Conservation (phyloP, 768 basidiomycete species). For the Amanita muscaria region DNA sequence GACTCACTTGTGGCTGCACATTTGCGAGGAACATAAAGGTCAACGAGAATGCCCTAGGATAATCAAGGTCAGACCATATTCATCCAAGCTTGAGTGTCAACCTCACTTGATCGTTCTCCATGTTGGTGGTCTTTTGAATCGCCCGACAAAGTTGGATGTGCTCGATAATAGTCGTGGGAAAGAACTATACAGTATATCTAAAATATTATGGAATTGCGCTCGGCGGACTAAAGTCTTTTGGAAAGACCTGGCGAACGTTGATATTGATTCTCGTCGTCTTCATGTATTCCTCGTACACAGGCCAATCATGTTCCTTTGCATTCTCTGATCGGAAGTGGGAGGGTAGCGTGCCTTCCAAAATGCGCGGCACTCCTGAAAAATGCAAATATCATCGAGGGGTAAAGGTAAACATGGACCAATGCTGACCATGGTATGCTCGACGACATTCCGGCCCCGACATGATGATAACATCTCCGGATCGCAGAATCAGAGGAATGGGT, state of each 20-base stretch:
- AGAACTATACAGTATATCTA: slow-evolving; percentile 38
- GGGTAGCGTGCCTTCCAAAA: slow-evolving; percentile 77
- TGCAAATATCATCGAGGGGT: not conserved
- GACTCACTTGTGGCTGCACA: slow-evolving; percentile 93
- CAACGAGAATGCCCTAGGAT: slow-evolving; percentile 88
- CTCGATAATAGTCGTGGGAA: slow-evolving; percentile 25
- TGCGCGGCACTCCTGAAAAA: slow-evolving; percentile 69
- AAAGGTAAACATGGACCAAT: not conserved
- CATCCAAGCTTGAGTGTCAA: slow-evolving; percentile 4
- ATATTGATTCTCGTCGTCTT: slow-evolving; percentile 73
- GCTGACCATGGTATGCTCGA: slow-evolving; percentile 86
- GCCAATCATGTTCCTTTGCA: slow-evolving; percentile 37
- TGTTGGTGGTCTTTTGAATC: slow-evolving; percentile 35
- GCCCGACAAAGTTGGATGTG: too few species aligned
- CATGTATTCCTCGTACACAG: slow-evolving; percentile 56
- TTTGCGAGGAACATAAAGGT: slow-evolving; percentile 99
- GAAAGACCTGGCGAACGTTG: slow-evolving; percentile 86
- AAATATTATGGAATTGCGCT: too few species aligned
- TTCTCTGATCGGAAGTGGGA: slow-evolving; percentile 34
- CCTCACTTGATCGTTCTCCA: slow-evolving; percentile 80
- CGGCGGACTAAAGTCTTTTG: slow-evolving; percentile 54
- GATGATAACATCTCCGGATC: slow-evolving; percentile 86
- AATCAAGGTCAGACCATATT: slow-evolving; percentile 6
- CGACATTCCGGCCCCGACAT: slow-evolving; percentile 87
- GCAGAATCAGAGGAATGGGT: slow-evolving; percentile 76